Conservation (phyloP, 345 rosid genomes). For the Aquilaria malaccensis region DNA sequence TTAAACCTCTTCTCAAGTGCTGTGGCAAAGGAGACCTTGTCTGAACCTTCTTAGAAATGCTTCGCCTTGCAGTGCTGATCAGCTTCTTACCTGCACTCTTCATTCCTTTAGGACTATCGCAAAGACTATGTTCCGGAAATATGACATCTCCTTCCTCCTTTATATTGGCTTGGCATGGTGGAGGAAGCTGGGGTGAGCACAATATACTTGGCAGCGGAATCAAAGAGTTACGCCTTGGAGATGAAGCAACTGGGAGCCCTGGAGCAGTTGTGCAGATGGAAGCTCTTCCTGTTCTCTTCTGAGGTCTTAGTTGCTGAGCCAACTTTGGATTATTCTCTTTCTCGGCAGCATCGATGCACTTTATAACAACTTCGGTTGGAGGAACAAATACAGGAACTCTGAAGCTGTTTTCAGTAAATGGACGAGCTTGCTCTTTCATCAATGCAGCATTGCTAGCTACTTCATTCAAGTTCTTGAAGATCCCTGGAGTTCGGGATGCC, state of each 20-base stretch:
- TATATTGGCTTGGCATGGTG: conserved; percentile 19
- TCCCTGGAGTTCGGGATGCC: conserved; percentile 34
- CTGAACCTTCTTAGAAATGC: conserved; percentile 64
- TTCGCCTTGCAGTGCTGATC: conserved; percentile 52
- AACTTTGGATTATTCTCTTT: conserved; percentile 82
- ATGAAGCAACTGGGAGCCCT: conserved; percentile 33
- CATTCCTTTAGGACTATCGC: conserved; percentile 46
- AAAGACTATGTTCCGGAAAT: conserved; percentile 38
- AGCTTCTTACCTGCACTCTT: conserved; percentile 46
- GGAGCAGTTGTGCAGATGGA: conserved; percentile 46
- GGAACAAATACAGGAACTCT: conserved; percentile 31
- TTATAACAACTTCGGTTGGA: conserved; percentile 26
- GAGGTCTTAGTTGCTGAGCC: conserved; percentile 42
- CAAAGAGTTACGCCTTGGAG: conserved; percentile 70
- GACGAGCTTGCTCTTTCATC: conserved; percentile 35
- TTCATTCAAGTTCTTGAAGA: conserved; percentile 36
- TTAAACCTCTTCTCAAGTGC: conserved; percentile 63
- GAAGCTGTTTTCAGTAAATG: conserved; percentile 32
- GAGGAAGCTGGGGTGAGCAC: conserved; percentile 20
- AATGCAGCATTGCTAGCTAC: conserved; percentile 8
- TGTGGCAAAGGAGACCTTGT: conserved; percentile 52
- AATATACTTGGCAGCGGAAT: conserved; percentile 50
- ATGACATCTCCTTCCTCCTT: conserved; percentile 35
- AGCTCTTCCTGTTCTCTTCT: conserved; percentile 68
- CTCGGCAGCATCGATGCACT: conserved; percentile 42